phyloP scores from a whole-genome alignment of 176 grass and related monocot genomes.

The Zea mays region DNA sequence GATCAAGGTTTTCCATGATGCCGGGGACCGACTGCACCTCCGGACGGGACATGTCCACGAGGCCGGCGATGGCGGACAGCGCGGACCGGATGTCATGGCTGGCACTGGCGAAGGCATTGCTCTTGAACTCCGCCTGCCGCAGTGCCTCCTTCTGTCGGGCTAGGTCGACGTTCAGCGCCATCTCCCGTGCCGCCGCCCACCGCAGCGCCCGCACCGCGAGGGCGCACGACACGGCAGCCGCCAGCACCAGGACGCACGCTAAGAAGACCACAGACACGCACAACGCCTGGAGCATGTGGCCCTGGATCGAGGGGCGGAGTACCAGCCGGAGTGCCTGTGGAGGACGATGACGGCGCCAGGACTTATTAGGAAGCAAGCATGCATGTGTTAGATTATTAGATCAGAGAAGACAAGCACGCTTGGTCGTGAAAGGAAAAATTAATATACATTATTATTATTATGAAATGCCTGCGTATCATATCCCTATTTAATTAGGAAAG shows the following conservation, averaged over 20 bases:
- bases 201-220: background rate
- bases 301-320: background rate
- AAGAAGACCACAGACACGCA: background rate
- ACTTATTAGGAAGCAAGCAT: background rate
- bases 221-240: background rate
- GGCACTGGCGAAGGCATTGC: conserved; percentile 63
- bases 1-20: conserved; percentile 45
- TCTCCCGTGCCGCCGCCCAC: conserved; percentile 28
- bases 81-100: conserved; percentile 73
- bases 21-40: conserved; percentile 35
- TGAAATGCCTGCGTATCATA: background rate
- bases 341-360: background rate
- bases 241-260: background rate
- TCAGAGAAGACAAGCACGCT: background rate
- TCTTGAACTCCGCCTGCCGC: conserved; percentile 76
- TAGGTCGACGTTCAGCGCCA: conserved; percentile 50
- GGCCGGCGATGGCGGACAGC: conserved; percentile 43
- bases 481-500: conserved; percentile 16
- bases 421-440: background rate
- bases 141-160: conserved; percentile 63
- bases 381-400: background rate
- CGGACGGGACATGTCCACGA: conserved; percentile 45
- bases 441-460: background rate
- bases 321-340: conserved; percentile 37
- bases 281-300: background rate